Percentiles rank a stretch among this genome's conserved stretches.
These are phyloP conservation scores for Comarum palustre DNA, from an alignment of 306 rosid species.

Conservation along the genomic window DNA sequence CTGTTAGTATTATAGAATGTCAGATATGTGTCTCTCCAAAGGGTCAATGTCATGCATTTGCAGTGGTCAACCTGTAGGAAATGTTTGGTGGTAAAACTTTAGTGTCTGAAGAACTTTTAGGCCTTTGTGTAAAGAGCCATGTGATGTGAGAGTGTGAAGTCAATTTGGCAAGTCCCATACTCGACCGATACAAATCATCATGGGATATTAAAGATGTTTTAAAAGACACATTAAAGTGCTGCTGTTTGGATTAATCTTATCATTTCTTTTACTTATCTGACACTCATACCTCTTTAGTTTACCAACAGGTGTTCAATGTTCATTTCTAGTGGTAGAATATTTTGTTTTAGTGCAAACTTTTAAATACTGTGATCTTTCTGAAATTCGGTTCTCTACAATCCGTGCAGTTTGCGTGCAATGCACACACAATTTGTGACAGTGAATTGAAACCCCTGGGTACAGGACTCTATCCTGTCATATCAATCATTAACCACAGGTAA, in stretches of 20 bases:
- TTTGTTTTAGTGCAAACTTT: not conserved
- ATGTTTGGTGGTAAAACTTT: not conserved
- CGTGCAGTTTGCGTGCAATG: slow-evolving; percentile 92
- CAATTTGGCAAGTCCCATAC: not conserved
- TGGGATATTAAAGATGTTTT: not conserved
- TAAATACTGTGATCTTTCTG: slow-evolving; percentile 23
- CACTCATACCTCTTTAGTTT: not conserved
- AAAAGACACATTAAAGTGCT: not conserved
- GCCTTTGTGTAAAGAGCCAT: not conserved
- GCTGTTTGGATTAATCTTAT: not conserved
- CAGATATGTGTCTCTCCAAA: not conserved
- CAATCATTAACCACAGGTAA: slow-evolving; percentile 93
- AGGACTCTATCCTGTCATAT: slow-evolving; percentile 82
- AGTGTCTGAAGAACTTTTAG: too few species aligned
- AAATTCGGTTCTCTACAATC: slow-evolving; percentile 29
- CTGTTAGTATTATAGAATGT: not conserved
- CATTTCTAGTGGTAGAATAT: slow-evolving; percentile 12
- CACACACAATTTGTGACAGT: slow-evolving; percentile 88
- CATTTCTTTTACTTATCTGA: not conserved
- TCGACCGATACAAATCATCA: not conserved
- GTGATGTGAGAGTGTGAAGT: not conserved
- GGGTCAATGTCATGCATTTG: not conserved
- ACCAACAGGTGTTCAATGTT: not conserved
- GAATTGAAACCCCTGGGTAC: slow-evolving; percentile 91
- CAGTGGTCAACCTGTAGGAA: not conserved